phyloP scores from a whole-genome alignment of 345 rosid genomes.

The Dipteronia dyeriana region DNA sequence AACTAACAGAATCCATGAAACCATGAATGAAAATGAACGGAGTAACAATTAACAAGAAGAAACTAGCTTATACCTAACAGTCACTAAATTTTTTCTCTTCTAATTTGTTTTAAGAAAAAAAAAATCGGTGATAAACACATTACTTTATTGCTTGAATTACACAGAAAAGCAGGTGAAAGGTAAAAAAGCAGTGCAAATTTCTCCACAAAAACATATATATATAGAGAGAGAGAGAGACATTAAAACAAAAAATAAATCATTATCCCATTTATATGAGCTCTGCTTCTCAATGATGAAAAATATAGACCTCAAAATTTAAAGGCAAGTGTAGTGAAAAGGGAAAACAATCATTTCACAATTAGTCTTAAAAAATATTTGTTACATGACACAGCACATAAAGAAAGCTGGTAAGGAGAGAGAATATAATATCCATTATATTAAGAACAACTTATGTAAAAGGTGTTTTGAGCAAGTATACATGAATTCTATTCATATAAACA shows the following conservation, averaged over 20 bases:
- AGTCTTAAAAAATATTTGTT: background rate
- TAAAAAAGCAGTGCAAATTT: background rate
- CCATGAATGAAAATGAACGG: background rate
- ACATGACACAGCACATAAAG: background rate
- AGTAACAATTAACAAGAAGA: background rate
- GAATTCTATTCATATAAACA: background rate
- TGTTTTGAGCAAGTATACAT: background rate
- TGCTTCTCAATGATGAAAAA: background rate
- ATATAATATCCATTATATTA: background rate
- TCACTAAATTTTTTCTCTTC: background rate
- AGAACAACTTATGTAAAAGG: background rate
- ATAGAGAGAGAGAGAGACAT: background rate
- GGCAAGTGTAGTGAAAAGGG: background rate
- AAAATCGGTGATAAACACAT: background rate
- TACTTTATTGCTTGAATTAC: background rate
- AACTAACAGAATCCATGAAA: constrained; percentile 8
- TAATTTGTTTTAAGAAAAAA: background rate
- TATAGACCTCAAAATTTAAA: background rate
- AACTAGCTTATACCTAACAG: background rate
- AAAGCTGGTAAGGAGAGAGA: background rate
- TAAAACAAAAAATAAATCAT: background rate
- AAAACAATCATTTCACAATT: background rate
- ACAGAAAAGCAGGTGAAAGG: background rate
- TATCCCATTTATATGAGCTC: background rate
- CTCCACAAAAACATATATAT: background rate